Conservation (phyloP, 805 yeast genomes). For the Teunomyces cretensis region DNA sequence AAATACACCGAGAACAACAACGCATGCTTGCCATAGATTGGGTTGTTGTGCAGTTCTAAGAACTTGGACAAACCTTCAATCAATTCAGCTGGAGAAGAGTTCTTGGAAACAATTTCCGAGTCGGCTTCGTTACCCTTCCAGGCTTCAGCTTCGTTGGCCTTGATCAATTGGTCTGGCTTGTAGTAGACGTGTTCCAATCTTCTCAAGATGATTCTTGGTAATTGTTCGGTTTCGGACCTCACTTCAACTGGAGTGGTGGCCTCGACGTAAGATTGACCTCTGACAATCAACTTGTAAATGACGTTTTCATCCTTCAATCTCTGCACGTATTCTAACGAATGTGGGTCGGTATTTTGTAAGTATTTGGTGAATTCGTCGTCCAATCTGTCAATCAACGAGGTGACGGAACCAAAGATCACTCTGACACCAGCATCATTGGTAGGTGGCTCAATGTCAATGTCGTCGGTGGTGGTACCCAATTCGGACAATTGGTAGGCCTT, state of each 20-base stretch:
- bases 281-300: constrained; percentile 72
- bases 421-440: constrained; percentile 61
- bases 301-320: constrained; percentile 84
- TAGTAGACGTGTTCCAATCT: constrained; percentile 91
- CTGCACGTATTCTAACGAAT: constrained; percentile 88
- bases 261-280: constrained; percentile 87
- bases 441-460: constrained; percentile 66
- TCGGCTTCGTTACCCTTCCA: constrained; percentile 56
- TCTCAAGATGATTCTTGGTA: constrained; percentile 74
- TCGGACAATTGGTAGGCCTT: constrained; percentile 69
- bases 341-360: constrained; percentile 88
- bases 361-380: constrained; percentile 93
- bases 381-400: constrained; percentile 85
- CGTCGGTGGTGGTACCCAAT: constrained; percentile 67
- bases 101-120: constrained; percentile 30
- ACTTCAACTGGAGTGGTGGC: constrained; percentile 46
- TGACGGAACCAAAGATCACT: constrained; percentile 78
- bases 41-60: constrained; percentile 65
- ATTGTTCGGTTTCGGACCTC: constrained; percentile 49
- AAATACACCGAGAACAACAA: constrained; percentile 84
- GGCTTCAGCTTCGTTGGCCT: constrained; percentile 67
- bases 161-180: constrained; percentile 78
- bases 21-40: constrained; percentile 76
- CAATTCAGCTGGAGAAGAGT: constrained; percentile 43
- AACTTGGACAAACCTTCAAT: constrained; percentile 64